Evolutionary conservation across 2,329 filamentous ascomycete species (phyloP), one percentile per base, ranked within the genome.

Genomic region (Helminthosporium solani): DNA sequence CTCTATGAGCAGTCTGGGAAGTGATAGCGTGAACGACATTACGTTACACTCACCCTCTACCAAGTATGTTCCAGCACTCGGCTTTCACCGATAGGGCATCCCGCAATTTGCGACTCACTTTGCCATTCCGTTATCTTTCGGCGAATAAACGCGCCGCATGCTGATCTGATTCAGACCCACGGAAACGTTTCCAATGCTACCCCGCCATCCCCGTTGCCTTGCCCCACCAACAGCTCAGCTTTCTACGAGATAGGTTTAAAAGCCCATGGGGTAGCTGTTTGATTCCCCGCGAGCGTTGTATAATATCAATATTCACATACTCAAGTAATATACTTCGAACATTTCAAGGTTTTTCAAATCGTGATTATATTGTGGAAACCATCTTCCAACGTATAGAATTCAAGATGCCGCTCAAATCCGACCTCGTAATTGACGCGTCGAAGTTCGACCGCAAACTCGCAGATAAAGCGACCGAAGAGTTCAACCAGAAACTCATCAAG

Each of bases 401-500:
- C 39, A 54, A 15, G 18, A 68, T 68, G 66, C 49, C 61, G 8
- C 42, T 68, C 3, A 50, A 55, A 33, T 70, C 66, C 8, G 75
- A 78, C 43, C 50, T 78, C 44, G 63, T 45, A 16, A 50, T 78
- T 40, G 61, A 75, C 51, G 60, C 60, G 14, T 61, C 66, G 15
- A 76, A 75, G 46, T 78, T 80, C 53, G 63, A 72, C 44, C 70
- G 70, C 18, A 59, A 62, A 7, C 60, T 67, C 3, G 66, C 72
- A 18, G 63, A 70, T 25, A 57, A 73, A 33, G 60, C 75, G 47
- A 76, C 75, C 0, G 52, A 67, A 9, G 63, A 69, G 11, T 68
- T 76, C 54, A 80, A 80, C 48, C 61, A 72, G n/a, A 57, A 62
- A 6, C 49, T 76, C 23, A 73, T 74, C 15, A 59, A 72, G 46